Percentiles rank a stretch among this genome's conserved stretches.
These are phyloP conservation scores for Canavalia ensiformis DNA, from an alignment of 306 rosid species.

Conservation along the genomic window DNA sequence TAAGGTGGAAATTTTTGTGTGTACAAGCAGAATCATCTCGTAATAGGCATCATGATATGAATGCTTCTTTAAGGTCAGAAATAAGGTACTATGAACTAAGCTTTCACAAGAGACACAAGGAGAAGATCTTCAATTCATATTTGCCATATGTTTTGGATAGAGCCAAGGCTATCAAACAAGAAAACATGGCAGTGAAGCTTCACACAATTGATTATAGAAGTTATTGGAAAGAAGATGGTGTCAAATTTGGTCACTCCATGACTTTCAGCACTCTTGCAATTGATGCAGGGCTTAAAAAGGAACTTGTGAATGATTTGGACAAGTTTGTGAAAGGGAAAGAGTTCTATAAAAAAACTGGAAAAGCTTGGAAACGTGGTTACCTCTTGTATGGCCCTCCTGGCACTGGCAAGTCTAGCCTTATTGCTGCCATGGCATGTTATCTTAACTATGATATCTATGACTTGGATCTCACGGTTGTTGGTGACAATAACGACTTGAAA, in stretches of 20 bases:
- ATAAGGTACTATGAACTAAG: slow-evolving; percentile 43
- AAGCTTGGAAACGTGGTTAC: slow-evolving; percentile 71
- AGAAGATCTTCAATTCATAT: slow-evolving; percentile 50
- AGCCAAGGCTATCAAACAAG: slow-evolving; percentile 51
- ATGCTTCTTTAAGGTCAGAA: slow-evolving; percentile 29
- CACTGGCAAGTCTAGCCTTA: slow-evolving; percentile 66
- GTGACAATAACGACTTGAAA: slow-evolving; percentile 36
- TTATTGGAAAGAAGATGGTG: not conserved
- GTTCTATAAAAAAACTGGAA: slow-evolving; percentile 58
- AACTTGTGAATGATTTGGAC: slow-evolving; percentile 56
- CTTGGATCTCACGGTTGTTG: slow-evolving; percentile 55
- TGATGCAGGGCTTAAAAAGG: slow-evolving; percentile 53
- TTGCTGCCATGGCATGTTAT: slow-evolving; percentile 67
- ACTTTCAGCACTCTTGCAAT: slow-evolving; percentile 60
- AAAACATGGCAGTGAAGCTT: slow-evolving; percentile 53
- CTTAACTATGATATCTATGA: slow-evolving; percentile 66
- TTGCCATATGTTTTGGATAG: slow-evolving; percentile 52
- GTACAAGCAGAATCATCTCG: slow-evolving; percentile 9
- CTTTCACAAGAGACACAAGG: slow-evolving; percentile 57
- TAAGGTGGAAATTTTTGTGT: slow-evolving; percentile 54
- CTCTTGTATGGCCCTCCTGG: slow-evolving; percentile 70
- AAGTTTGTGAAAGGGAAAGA: slow-evolving; percentile 54
- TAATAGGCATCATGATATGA: not conserved
- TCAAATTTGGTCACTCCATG: slow-evolving; percentile 56
- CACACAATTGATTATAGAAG: slow-evolving; percentile 2